Evolutionary conservation across 768 basidiomycete genomes (phyloP).

Genomic region (Suillus sp.): DNA sequence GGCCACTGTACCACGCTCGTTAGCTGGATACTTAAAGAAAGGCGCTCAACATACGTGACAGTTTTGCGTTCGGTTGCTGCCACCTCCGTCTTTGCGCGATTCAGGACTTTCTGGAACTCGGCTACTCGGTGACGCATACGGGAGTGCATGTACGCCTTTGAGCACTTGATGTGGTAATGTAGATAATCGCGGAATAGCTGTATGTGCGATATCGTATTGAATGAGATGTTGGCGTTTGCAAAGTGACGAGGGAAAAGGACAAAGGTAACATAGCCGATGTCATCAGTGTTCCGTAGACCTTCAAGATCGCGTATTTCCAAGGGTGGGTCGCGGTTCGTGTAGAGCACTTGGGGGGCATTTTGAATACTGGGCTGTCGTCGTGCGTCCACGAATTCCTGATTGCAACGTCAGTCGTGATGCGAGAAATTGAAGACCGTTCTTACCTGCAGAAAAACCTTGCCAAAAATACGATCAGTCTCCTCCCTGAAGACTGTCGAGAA

Average conservation of each 20-base stretch:
- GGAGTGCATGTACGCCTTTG: conserved; percentile 99
- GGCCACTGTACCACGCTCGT: conserved; percentile 45
- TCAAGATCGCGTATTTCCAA: conserved; percentile 91
- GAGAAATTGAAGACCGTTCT: conserved; percentile 16
- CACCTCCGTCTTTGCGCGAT: conserved; percentile 92
- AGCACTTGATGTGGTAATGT: conserved; percentile 99
- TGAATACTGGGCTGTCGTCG: conserved; percentile 89
- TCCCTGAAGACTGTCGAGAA: conserved; percentile 97
- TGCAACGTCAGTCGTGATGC: conserved; percentile 11
- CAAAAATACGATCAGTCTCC: conserved; percentile 96
- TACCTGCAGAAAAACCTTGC: conserved; percentile 98
- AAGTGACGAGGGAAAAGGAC: conserved; percentile 98
- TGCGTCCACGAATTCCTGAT: conserved; percentile 98
- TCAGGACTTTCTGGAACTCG: conserved; percentile 95
- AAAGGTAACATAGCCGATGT: conserved; percentile 96
- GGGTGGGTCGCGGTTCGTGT: conserved; percentile 92
- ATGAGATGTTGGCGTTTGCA: conserved; percentile 63
- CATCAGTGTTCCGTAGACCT: conserved; percentile 79
- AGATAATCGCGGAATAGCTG: conserved; percentile 97
- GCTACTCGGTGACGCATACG: conserved; percentile 92
- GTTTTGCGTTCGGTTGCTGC: conserved; percentile 86
- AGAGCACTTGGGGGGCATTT: conserved; percentile 95
- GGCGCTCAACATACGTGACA: conserved; percentile 59
- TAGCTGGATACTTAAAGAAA: conserved; percentile 11
- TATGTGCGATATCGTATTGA: conserved; percentile 88